Evolutionary conservation across 1,284 basidiomycete genomes (phyloP), one percentile per base, ranked within the genome.

Genomic region (Mycena sp.): DNA sequence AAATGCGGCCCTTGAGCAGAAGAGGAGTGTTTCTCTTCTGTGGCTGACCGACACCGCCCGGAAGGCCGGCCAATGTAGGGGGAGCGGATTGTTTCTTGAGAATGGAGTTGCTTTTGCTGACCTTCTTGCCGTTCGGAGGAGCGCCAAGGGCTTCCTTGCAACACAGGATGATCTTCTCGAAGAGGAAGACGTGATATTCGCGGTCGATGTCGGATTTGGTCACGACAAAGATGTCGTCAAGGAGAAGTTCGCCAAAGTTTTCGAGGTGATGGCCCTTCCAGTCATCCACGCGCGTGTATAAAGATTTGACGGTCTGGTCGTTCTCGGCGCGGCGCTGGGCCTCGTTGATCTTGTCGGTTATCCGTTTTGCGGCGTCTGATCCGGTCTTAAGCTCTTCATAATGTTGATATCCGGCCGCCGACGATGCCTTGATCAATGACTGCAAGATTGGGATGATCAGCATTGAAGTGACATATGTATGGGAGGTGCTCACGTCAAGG

Each of bases 211-310:
- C 96, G 73, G 93, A 95, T 84, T 99, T 99, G 76, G 95, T 96
- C 67, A 99, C 98, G 74, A 93, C 91, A 82, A 99, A 99, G 72
- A 96, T 89, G 80, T 99, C 97, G 79, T 98, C 96, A 30, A 99
- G 90, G 48, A 97, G 87, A 60, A 99, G 91, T 73, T 94, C 90
- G 72, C 98, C 98, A 77, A 99, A 99, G 76, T 95, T 94, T 76
- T 91, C 91, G 56, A 98, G 88, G 79, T 97, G 95, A 83, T 99
- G 98, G 8, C 97, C 97, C 82, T 99, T 99, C 98, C 98, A 99
- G 81, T 99, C 97, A 75, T 98, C 96, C 64, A 99, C 96, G 46
- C 98, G 92, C 48, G 86, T 86, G 74, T 93, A 89, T n/a, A 99
- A 89, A 79, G 95, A 95, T 81, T 94, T 91, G 68, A 98, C 96